Base-by-base conservation (phyloP, 2,329 filamentous ascomycete genomes). In the Epichloe sibirici region DNA sequence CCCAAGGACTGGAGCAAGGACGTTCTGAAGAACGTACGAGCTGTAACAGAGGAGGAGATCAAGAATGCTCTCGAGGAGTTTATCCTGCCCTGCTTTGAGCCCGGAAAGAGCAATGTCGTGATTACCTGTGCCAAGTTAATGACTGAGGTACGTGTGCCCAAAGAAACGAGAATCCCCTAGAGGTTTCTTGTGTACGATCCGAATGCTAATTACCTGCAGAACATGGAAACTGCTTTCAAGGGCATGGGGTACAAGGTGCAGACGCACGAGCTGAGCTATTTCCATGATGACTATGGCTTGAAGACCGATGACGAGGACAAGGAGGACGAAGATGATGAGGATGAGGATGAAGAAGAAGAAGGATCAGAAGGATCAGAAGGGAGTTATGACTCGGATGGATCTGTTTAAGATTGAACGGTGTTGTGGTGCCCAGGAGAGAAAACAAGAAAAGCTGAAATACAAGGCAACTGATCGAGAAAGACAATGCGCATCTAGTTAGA, bases 201-300 rank as follows among this genome's bases (percentile, higher is more conserved):
- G 7, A 57, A 25, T 53, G 37, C 42, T 52, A 17, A 95, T 89
- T 78, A 78, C 4, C 8, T 15, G 9, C 4, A 56, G 54, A 51
- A 51, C 55, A 81, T 95, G 59, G 80, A 85, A 61, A 83, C 83
- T 58, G 83, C 85, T 2, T 88, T 97, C 61, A 77, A 81, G 58
- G 74, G 72, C 1, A 83, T 82, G 53, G 90, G 90, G 0, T 98
- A 95, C 73, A 84, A 83, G 65, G 85, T 86, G 0, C 78, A 88
- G 63, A 77, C 87, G 40, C 83, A 84, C 63, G 75, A 84, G 31
- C 74, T 97, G 48, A 81, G 83, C 43, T 78, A 86, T 61, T 97
- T 95, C 67, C 82, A 94, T 66, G 88, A 96, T 57, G 88, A 90
- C 62, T 97, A 97, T 65, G 91, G 91, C 0, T 70, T 96, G 46